phyloP scores from a whole-genome alignment of 2,329 filamentous ascomycete genomes.

The Scedosporium aurantiacum region DNA sequence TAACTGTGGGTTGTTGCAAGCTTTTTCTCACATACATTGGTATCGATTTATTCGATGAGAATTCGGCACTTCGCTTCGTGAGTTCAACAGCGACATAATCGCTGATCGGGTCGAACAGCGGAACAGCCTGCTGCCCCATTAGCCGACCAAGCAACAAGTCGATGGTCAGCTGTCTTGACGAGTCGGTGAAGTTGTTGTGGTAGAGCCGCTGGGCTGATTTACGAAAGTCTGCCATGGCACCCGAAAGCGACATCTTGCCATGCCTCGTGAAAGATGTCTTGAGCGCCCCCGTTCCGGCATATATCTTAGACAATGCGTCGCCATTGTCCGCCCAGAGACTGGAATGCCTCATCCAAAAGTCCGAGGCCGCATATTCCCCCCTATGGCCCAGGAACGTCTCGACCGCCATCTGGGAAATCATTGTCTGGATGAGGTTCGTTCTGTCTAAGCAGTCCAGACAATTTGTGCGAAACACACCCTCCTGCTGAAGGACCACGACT shows the following conservation, averaged over 20 bases:
- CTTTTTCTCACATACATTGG: slow-evolving; percentile 47
- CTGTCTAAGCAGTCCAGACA: slow-evolving; percentile 93
- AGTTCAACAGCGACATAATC: slow-evolving; percentile 78
- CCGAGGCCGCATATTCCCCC: slow-evolving; percentile 55
- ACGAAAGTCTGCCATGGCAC: slow-evolving; percentile 84
- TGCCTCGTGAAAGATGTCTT: slow-evolving; percentile 91
- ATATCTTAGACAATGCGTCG: slow-evolving; percentile 86
- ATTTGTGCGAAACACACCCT: slow-evolving; percentile 92
- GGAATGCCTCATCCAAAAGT: slow-evolving; percentile 88
- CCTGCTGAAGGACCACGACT: slow-evolving; percentile 75
- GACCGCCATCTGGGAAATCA: slow-evolving; percentile 87
- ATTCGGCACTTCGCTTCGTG: slow-evolving; percentile 55
- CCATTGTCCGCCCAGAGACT: slow-evolving; percentile 96
- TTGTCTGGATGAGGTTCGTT: slow-evolving; percentile 91
- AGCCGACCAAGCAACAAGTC: slow-evolving; percentile 82
- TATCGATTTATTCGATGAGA: slow-evolving; percentile 62
- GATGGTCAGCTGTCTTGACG: slow-evolving; percentile 84
- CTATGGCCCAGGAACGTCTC: slow-evolving; percentile 72
- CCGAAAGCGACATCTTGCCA: slow-evolving; percentile 91
- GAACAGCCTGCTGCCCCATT: slow-evolving; percentile 71
- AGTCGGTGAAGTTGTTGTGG: slow-evolving; percentile 96
- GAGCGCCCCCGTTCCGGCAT: slow-evolving; percentile 88
- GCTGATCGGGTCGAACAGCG: slow-evolving; percentile 88
- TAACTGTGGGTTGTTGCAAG: too few relatives aligned
- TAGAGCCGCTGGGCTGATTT: slow-evolving; percentile 92